Base-by-base conservation (phyloP, 1,284 basidiomycete species). In the Trametes hirsuta region DNA sequence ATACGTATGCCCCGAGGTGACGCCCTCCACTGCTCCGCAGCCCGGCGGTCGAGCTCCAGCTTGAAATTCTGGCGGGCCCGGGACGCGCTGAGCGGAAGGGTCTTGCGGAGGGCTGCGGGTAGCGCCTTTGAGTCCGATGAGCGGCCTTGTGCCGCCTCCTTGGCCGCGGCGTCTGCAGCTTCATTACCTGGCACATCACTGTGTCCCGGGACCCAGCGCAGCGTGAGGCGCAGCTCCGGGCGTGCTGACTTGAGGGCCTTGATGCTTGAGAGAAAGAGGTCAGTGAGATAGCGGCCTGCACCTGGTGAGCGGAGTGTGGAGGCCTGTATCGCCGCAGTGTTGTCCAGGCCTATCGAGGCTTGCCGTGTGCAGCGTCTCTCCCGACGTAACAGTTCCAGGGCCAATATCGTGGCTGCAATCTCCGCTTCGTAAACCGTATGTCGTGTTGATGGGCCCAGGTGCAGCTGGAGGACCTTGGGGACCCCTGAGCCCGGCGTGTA, bases 341-440 rank as follows among this genome's bases (percentile, higher is more conserved):
- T 65, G 63, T 67, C 66, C 3, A 61, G 54, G 0, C 53, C 61
- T 18, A 60, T 55, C 0, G 61, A 64, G 0, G 56, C 56, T 0
- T n/a, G 12, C 2, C 30, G 12, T 1, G 51, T 36, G 22, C 34
- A 35, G 8, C 22, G 37, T n/a, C 11, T 15, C 34, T 55, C 55
- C 22, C n/a, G 18, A 0, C 15, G 39, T 1, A 65, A 40, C 1
- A 67, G 58, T 11, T 58, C 25, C 0, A 56, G 21, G 0, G 44
- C 63, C 2, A 65, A 54, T 0, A 69, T 49, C 0, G 71, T 56
- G 2, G 72, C 74, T 0, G 72, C 65, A 0, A 66, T 55, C 62
- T 77, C 71, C 0, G 67, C 74, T 47, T 77, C 74, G 56, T 71
- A 74, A 1, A 73, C 70, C 0, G 71, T 72, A 65, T 77, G 73